Evolutionary conservation across 2,329 filamentous ascomycete genomes (phyloP).

Genomic region (Parastagonospora nodorum): DNA sequence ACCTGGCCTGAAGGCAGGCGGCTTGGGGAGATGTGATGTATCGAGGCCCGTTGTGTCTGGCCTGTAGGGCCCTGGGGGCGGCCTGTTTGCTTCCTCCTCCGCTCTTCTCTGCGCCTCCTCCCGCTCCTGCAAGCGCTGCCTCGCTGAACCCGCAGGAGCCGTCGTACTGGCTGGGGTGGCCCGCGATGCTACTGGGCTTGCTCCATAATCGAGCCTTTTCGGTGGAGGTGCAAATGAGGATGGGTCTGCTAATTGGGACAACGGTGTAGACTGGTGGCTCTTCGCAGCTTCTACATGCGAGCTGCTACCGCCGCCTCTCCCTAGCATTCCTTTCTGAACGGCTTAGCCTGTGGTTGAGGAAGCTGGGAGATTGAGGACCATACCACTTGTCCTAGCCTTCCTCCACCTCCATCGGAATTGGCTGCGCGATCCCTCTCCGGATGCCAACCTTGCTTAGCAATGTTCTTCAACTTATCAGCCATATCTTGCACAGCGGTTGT

Average conservation of each 20-base stretch:
- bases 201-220: constrained; percentile 61
- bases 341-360: neutral
- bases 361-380: constrained; percentile 47
- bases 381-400: constrained; percentile 59
- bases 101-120: constrained; percentile 42
- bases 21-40: constrained; percentile 71
- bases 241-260: constrained; percentile 76
- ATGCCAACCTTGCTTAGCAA: constrained; percentile 57
- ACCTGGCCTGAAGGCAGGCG: constrained; percentile 62
- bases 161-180: constrained; percentile 42
- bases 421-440: constrained; percentile 37
- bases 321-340: constrained; percentile 62
- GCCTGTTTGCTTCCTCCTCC: constrained; percentile 40
- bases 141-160: constrained; percentile 47
- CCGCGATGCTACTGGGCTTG: constrained; percentile 48
- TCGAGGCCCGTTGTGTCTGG: constrained; percentile 72
- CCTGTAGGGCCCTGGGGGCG: constrained; percentile 68
- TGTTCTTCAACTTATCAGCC: constrained; percentile 41
- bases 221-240: constrained; percentile 80
- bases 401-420: constrained; percentile 46
- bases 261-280: constrained; percentile 64
- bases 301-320: constrained; percentile 54
- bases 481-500: constrained; percentile 25
- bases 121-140: constrained; percentile 43
- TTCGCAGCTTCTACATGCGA: constrained; percentile 43